Conservation (phyloP, 495 filamentous ascomycete genomes). For the Bathelium albidoporum region DNA sequence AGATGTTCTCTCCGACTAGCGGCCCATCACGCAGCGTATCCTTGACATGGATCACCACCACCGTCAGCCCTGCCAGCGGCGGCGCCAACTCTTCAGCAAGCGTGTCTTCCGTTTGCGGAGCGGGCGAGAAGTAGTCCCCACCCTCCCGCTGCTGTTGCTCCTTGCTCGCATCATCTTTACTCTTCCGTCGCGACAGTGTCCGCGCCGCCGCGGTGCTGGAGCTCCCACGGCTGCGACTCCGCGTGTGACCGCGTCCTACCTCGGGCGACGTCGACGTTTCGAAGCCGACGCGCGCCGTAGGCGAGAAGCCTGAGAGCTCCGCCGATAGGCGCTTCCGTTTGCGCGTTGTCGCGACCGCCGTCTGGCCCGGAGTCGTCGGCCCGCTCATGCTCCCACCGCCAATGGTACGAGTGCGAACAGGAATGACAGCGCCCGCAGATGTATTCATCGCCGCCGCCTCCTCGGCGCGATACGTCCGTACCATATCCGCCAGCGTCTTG, state of each 20-base stretch:
- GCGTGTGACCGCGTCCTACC: neutral
- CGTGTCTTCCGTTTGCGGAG: neutral
- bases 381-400: too few species aligned
- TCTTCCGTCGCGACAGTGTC: neutral
- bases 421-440: slow-evolving; percentile 5
- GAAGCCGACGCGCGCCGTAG: neutral
- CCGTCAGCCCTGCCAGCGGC: slow-evolving; percentile 43
- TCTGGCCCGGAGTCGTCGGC: slow-evolving; percentile 17
- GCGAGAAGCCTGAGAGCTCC: neutral
- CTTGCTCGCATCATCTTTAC: neutral
- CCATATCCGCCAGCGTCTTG: slow-evolving; percentile 54
- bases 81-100: slow-evolving; percentile 14
- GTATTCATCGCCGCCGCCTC: slow-evolving; percentile 26
- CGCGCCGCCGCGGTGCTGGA: neutral
- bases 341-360: slow-evolving; percentile 9
- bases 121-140: neutral
- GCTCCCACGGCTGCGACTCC: neutral
- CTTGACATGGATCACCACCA: slow-evolving; percentile 36
- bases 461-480: slow-evolving; percentile 28
- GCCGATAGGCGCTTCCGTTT: slow-evolving; percentile 27
- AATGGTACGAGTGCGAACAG: too few species aligned
- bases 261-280: neutral
- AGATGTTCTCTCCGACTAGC: slow-evolving; percentile 50
- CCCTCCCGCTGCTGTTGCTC: neutral
- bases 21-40: slow-evolving; percentile 41